Conservation (phyloP, 805 yeast genomes). For the Torulaspora delbrueckii region DNA sequence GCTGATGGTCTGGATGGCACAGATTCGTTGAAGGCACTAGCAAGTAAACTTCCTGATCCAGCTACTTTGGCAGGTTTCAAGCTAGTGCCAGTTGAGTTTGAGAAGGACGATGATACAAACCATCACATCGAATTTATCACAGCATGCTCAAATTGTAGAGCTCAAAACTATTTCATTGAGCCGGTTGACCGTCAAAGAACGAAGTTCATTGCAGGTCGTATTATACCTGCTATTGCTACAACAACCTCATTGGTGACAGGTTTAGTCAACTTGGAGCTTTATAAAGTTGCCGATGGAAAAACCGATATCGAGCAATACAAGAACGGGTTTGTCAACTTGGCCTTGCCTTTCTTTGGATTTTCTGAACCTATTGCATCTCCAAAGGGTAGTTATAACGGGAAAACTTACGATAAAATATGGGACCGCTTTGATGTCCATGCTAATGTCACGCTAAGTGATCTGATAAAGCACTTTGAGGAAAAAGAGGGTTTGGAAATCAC, state of each 20-base stretch:
- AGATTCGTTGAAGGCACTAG: slow-evolving; percentile 61
- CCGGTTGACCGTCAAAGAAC: slow-evolving; percentile 86
- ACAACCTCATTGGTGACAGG: slow-evolving; percentile 99
- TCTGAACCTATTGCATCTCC: slow-evolving; percentile 91
- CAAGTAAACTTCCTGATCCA: slow-evolving; percentile 82
- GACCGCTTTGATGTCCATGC: slow-evolving; percentile 83
- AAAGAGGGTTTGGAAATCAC: slow-evolving; percentile 82
- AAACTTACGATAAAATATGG: slow-evolving; percentile 86
- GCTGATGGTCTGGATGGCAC: slow-evolving; percentile 48
- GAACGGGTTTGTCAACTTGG: slow-evolving; percentile 88
- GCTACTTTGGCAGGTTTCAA: slow-evolving; percentile 84
- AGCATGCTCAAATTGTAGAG: slow-evolving; percentile 95
- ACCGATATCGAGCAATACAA: slow-evolving; percentile 77
- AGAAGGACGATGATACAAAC: slow-evolving; percentile 95
- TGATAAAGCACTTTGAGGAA: slow-evolving; percentile 69
- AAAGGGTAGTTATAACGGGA: slow-evolving; percentile 73
- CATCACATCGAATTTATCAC: slow-evolving; percentile 95
- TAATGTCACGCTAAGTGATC: slow-evolving; percentile 66
- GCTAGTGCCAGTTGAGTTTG: slow-evolving; percentile 86
- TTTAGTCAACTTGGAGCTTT: slow-evolving; percentile 82
- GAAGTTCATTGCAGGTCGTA: slow-evolving; percentile 95
- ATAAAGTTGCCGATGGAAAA: slow-evolving; percentile 78
- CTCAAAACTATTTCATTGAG: slow-evolving; percentile 83
- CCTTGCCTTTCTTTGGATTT: slow-evolving; percentile 93
- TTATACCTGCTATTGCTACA: slow-evolving; percentile 98